Base-by-base conservation (phyloP, 1,139 yeast species). In the Pichiaceae sp. region DNA sequence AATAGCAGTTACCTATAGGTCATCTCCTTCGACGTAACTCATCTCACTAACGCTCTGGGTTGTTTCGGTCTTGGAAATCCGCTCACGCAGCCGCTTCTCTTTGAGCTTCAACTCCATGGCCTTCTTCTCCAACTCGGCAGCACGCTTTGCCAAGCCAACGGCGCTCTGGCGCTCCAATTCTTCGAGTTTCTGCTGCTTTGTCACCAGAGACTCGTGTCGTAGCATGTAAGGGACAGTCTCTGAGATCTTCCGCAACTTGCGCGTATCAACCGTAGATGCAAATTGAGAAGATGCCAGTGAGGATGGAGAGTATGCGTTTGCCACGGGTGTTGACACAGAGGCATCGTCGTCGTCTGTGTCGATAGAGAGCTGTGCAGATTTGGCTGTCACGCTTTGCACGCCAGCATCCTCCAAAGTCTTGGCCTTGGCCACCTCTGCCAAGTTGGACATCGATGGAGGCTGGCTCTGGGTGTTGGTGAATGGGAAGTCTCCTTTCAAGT, bases 181-280 rank as follows among this genome's bases (percentile, higher is more conserved):
- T 53, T 82, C 89, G 42, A 82, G 63, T 59, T 79, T 81, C 42
- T 78, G 84, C 53, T 82, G 89, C 57, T 84, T 78, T 41, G 81
- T 81, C 47, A 78, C 62, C 39, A 81, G 70, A 43, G 83, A 70
- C 56, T 82, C 91, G 54, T 82, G 91, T 54, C 84, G 72, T 45
- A 82, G 64, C 27, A 81, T 82, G 48, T 82, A 82, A 25, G 93
- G 93, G 23, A 82, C 85, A 2, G 91, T 82, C 53, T 81, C 91
- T 27, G 87, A 78, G 39, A 82, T 76, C 54, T 78, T 82, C 54
- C 93, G 70, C 47, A 82, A 64, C 57, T 80, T 84, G 48, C 69
- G 70, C 44, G 84, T 71, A 50, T 80, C 82, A 30, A 53, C 45
- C 63, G 74, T 34, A 7, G 6, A 9, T 4, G 17, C 9, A 12